Evolutionary conservation across 495 filamentous ascomycete genomes (phyloP).

Genomic region (Trichoderma orchidacearum): DNA sequence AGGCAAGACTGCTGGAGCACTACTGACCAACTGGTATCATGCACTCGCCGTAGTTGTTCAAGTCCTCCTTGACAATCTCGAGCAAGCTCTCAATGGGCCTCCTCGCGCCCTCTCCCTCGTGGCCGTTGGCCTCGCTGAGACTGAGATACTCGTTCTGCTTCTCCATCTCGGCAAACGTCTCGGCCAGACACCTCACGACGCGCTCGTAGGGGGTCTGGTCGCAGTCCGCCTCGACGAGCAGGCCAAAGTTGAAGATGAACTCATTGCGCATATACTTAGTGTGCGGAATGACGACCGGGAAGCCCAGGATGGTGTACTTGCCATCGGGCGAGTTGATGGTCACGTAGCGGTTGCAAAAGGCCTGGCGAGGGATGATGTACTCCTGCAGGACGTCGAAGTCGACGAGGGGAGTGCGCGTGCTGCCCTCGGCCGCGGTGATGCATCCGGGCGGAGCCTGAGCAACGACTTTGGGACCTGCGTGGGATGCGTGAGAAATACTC

Average conservation of each 20-base stretch:
- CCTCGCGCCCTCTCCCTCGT: constrained; percentile 22
- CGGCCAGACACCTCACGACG: constrained; percentile 73
- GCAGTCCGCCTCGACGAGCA: constrained; percentile 60
- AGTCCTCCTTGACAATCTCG: constrained; percentile 83
- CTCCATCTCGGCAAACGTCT: constrained; percentile 76
- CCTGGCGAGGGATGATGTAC: constrained; percentile 85
- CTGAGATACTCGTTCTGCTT: constrained; percentile 70
- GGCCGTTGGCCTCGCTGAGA: constrained; percentile 26
- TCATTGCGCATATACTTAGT: constrained; percentile 75
- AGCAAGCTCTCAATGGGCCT: constrained; percentile 67
- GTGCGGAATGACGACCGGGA: constrained; percentile 74
- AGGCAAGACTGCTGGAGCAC: not conserved
- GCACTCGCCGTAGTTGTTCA: constrained; percentile 96
- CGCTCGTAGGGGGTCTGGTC: constrained; percentile 56
- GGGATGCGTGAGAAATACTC: not conserved
- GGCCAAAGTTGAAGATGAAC: constrained; percentile 94
- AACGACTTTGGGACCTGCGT: constrained; percentile 73
- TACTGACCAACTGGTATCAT: constrained; percentile 81
- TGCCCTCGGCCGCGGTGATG: constrained; percentile 44
- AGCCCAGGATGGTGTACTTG: constrained; percentile 71
- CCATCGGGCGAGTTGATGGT: constrained; percentile 57
- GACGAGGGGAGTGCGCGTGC: constrained; percentile 46
- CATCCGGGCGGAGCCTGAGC: constrained; percentile 61
- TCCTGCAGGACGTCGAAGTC: constrained; percentile 71
- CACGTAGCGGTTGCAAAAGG: constrained; percentile 79